These are phyloP conservation scores for Scedosporium apiospermum DNA, from an alignment of 2,329 filamentous ascomycete species.

Conservation along the genomic window DNA sequence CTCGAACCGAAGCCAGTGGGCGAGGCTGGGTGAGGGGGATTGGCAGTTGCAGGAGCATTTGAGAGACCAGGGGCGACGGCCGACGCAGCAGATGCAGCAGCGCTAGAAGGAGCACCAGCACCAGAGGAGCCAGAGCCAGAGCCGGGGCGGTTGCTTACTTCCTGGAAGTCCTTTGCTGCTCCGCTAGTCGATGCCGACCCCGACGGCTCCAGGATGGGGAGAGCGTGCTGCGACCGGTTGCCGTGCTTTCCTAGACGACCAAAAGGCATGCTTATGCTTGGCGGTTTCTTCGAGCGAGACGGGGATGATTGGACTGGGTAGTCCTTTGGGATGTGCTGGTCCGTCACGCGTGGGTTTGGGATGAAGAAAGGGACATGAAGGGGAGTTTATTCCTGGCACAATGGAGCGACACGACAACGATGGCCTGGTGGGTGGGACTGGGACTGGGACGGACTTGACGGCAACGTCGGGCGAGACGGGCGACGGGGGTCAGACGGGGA, in stretches of 20 bases:
- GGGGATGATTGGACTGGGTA: neutral
- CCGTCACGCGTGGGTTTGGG: neutral
- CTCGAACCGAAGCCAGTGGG: constrained; percentile 1
- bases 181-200: constrained; percentile 7
- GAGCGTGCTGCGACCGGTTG: constrained; percentile 47
- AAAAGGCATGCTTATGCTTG: constrained; percentile 23
- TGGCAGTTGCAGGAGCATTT: neutral
- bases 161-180: neutral
- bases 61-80: neutral
- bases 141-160: neutral
- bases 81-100: neutral
- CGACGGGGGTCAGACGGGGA: neutral
- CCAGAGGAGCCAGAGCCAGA: neutral
- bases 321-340: neutral
- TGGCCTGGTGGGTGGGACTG: neutral
- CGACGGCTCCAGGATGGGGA: constrained; percentile 26
- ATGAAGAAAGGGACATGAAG: neutral
- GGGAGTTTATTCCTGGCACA: neutral
- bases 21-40: constrained; percentile 2
- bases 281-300: neutral
- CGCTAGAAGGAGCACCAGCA: neutral
- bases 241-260: constrained; percentile 44
- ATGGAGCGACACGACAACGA: neutral
- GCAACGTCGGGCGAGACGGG: neutral
- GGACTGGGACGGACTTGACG: neutral